These are phyloP conservation scores for Amoebophrya sp. DNA, from an alignment of 169 alveolate species.

Conservation along the genomic window DNA sequence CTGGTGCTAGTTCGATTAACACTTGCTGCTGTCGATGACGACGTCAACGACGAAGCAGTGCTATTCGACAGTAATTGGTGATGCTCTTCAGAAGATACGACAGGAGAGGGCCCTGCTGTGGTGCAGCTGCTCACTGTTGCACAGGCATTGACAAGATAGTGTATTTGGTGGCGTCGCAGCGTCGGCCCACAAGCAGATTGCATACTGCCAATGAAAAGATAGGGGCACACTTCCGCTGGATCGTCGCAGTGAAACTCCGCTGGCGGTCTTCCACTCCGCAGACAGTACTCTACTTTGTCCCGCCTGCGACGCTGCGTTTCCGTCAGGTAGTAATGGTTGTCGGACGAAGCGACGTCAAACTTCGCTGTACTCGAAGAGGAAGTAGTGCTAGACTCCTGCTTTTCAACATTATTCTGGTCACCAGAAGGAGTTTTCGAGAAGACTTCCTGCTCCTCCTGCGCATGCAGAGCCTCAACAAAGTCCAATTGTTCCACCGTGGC, in stretches of 20 bases:
- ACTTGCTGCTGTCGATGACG: background rate
- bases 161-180: background rate
- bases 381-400: too few species aligned
- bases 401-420: too few species aligned
- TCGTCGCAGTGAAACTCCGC: background rate
- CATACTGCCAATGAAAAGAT: background rate
- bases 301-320: background rate
- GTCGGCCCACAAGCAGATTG: background rate
- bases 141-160: background rate
- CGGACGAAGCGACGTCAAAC: too few species aligned
- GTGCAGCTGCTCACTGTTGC: background rate
- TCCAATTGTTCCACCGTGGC: too few species aligned
- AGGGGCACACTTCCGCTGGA: background rate
- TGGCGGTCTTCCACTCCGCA: background rate
- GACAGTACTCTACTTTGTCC: background rate
- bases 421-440: too few species aligned
- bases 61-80: background rate
- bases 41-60: background rate
- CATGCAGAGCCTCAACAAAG: too few species aligned
- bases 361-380: too few species aligned
- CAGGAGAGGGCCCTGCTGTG: background rate
- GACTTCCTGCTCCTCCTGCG: too few species aligned
- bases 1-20: too few species aligned
- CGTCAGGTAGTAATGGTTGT: background rate
- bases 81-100: background rate